Conservation (phyloP, 2,329 filamentous ascomycete genomes). For the Claviceps humidiphila region DNA sequence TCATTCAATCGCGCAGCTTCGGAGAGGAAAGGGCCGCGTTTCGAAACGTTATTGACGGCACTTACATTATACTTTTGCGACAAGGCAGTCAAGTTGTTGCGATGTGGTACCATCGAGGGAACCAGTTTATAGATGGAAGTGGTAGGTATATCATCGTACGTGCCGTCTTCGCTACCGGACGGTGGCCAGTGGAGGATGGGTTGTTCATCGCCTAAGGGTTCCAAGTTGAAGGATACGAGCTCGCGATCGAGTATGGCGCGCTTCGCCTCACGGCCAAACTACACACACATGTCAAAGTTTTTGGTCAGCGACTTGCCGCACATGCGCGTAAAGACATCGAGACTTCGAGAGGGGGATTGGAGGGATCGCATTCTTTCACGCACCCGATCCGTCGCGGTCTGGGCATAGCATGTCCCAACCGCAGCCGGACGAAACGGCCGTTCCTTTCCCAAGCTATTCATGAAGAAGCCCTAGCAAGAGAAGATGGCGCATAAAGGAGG, state of each 20-base stretch:
- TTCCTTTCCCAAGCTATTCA: conserved; percentile 5
- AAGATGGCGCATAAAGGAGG: conserved; percentile 1
- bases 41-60: neutral
- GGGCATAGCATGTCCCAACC: conserved; percentile 24
- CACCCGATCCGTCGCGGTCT: conserved; percentile 25
- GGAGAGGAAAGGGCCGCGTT: neutral
- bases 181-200: conserved; percentile 18
- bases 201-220: conserved; percentile 5
- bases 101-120: conserved; percentile 24
- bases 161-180: conserved; percentile 11
- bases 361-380: conserved; percentile 5
- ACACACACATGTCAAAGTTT: neutral
- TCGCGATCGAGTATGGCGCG: conserved; percentile 23
- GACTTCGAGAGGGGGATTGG: neutral
- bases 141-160: conserved; percentile 5
- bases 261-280: conserved; percentile 25
- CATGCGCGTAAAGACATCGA: neutral
- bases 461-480: conserved; percentile 6
- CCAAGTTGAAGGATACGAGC: conserved; percentile 9
- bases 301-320: neutral
- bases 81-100: conserved; percentile 44
- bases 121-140: conserved; percentile 18
- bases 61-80: conserved; percentile 43
- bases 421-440: conserved; percentile 13
- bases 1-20: no score